Evolutionary conservation across 768 basidiomycete genomes (phyloP), one percentile per base, ranked within the genome.

Genomic region (Tricholomella constricta): DNA sequence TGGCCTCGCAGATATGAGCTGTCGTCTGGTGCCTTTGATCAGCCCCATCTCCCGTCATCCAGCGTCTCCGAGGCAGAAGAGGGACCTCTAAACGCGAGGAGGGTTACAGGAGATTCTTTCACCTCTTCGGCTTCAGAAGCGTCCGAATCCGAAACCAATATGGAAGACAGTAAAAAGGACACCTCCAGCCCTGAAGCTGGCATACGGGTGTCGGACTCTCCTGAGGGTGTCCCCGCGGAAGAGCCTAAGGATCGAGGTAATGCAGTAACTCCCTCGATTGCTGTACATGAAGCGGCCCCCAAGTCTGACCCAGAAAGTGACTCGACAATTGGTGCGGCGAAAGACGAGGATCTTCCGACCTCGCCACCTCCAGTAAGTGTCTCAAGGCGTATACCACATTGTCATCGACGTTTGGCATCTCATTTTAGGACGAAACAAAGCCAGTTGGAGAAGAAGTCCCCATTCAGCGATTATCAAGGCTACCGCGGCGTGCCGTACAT

Each of bases 41-140:
- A 78, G 37, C 71, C 73, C 5, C 77, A 82, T 59, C 62, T 82
- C 12, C 78, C 85, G 3, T 87, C 88, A 8, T 78, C 86, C 14
- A 85, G 76, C 51, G 79, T 86, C 45, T 89, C 89, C 6, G 91
- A 91, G 63, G 82, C 84, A 2, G 89, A 91, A 66, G 89, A 89
- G 59, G 77, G 76, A 3, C 67, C 72, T 8, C 64, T 72, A 20
- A 75, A 76, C 22, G 68, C 72, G 55, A 70, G 82, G 48, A 75
- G 81, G 51, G 63, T 74, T 20, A 83, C 78, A 8, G 76, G 77
- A 2, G 83, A 86, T 45, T 79, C 84, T 0, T 74, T 86, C 12
- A 65, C 77, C 2, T 88, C 86, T 0, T 88, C 87, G n/a, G 80
- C 86, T 0, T 89, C 88, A 2, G 87, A 88, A 41, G 78, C 79